phyloP scores from a whole-genome alignment of 2,329 filamentous ascomycete species.

The Ilyonectria mors-panacis region DNA sequence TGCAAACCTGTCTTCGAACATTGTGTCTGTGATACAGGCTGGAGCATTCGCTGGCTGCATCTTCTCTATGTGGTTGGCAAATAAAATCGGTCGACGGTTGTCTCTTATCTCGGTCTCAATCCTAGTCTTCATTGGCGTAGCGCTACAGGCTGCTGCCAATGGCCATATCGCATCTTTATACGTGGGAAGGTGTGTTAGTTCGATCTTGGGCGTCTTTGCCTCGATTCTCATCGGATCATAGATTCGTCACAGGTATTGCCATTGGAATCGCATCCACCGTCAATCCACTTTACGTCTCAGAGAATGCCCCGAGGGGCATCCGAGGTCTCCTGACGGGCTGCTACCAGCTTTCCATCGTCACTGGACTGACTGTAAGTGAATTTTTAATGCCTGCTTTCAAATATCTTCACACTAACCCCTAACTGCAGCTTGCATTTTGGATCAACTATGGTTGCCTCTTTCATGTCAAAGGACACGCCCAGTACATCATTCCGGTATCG shows the following conservation, averaged over 20 bases:
- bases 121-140: conserved; percentile 13
- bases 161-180: conserved; percentile 22
- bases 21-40: conserved; percentile 31
- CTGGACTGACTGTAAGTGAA: conserved; percentile 11
- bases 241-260: conserved; percentile 19
- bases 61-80: conserved; percentile 25
- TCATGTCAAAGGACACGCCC: conserved; percentile 21
- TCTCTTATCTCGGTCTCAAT: conserved; percentile 17
- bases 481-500: conserved; percentile 65
- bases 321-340: conserved; percentile 19
- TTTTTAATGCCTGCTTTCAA: background rate
- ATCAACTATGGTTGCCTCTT: conserved; percentile 31
- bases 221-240: background rate
- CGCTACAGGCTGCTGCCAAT: conserved; percentile 13
- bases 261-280: conserved; percentile 25
- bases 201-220: background rate
- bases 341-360: conserved; percentile 22
- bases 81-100: conserved; percentile 26
- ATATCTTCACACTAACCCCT: background rate
- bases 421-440: conserved; percentile 29
- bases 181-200: conserved; percentile 16
- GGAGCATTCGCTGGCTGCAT: conserved; percentile 24
- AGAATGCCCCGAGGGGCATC: conserved; percentile 20
- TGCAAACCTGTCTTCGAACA: conserved; percentile 29
- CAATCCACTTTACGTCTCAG: conserved; percentile 21